A percentile compares a stretch with the other conserved stretches of the same genome.
Evolutionary conservation across 164 flowering plant species (phyloP).

Genomic region (Umbilicus rupestris): DNA sequence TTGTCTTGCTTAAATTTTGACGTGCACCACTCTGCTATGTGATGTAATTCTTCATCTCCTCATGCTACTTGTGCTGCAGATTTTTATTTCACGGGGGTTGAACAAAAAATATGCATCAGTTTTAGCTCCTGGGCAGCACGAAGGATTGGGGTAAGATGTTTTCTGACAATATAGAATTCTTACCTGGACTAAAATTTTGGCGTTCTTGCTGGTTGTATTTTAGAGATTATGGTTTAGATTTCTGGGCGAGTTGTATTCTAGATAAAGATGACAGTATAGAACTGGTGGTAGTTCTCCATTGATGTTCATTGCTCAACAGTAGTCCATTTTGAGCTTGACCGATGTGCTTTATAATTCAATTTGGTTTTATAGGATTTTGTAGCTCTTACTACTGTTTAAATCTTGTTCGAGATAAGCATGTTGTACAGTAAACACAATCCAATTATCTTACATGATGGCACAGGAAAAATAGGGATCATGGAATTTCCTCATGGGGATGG

Average conservation of each 20-base stretch:
- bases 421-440: background rate
- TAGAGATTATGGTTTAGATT: too few relatives aligned
- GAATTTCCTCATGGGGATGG: slow-evolving; percentile 98
- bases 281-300: too few relatives aligned
- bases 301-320: too few relatives aligned
- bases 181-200: too few relatives aligned
- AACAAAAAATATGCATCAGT: slow-evolving; percentile 86
- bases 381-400: too few relatives aligned
- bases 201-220: too few relatives aligned
- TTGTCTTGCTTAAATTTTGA: background rate
- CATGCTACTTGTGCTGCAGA: slow-evolving; percentile 37
- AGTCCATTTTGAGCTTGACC: too few relatives aligned
- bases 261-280: too few relatives aligned
- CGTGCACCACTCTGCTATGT: background rate
- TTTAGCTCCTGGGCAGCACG: slow-evolving; percentile 93
- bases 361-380: too few relatives aligned
- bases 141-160: slow-evolving; percentile 77
- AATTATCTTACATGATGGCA: slow-evolving; percentile 8
- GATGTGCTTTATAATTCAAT: too few relatives aligned
- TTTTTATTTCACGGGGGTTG: slow-evolving; percentile 89
- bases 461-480: slow-evolving; percentile 72
- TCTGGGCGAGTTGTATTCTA: too few relatives aligned
- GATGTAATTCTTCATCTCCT: background rate
- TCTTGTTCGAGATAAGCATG: background rate
- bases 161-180: background rate